Percentiles rank a stretch among this genome's conserved stretches.
Conservation (phyloP, 768 basidiomycete species). For the Gloeopeniophorella convolvens region DNA sequence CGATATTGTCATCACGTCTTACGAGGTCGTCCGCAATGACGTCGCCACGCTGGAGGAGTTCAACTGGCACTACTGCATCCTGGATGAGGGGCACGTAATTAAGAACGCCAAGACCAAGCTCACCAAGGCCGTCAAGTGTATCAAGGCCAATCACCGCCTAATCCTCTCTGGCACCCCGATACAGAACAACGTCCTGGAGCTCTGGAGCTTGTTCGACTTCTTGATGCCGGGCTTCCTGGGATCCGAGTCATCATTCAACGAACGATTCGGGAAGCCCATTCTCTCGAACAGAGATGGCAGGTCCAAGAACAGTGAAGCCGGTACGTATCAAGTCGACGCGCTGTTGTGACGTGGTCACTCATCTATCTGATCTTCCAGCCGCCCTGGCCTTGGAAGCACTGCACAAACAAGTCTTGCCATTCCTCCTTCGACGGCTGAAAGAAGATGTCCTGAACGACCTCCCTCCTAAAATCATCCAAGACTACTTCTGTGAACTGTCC, state of each 20-base stretch:
- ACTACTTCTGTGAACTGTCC: conserved; percentile 97
- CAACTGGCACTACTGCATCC: conserved; percentile 91
- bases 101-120: conserved; percentile 99
- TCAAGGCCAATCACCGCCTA: conserved; percentile 86
- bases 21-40: conserved; percentile 96
- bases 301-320: conserved; percentile 89
- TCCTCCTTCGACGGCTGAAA: conserved; percentile 91
- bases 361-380: conserved; percentile 42
- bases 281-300: conserved; percentile 93
- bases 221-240: conserved; percentile 99
- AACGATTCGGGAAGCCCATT: conserved; percentile 94
- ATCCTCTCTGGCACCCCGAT: conserved; percentile 97
- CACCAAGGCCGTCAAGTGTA: conserved; percentile 89
- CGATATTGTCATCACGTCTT: conserved; percentile 95
- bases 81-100: conserved; percentile 98
- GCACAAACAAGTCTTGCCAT: conserved; percentile 99
- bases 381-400: conserved; percentile 90
- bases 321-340: conserved; percentile 38
- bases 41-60: conserved; percentile 64
- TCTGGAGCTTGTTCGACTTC: conserved; percentile 99
- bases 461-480: conserved; percentile 99
- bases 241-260: conserved; percentile 91
- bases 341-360: not conserved
- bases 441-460: conserved; percentile 95
- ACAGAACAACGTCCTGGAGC: conserved; percentile 96